These are phyloP conservation scores for Colletotrichum neosansevieriae DNA, from an alignment of 2,329 filamentous ascomycete species.

Conservation along the genomic window DNA sequence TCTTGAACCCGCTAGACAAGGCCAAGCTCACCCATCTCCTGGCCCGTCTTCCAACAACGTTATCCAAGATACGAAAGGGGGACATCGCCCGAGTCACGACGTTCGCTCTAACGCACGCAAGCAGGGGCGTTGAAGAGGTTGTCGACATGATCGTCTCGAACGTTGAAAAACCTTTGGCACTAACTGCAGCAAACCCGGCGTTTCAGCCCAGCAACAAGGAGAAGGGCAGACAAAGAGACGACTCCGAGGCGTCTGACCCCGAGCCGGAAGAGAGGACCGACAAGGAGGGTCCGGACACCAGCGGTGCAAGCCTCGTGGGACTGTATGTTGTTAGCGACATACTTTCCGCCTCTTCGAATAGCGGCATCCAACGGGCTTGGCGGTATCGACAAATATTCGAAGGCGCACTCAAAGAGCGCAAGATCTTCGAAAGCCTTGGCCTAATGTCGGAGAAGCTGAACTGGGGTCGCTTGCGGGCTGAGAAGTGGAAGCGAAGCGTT, in stretches of 20 bases:
- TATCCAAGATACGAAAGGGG: slow-evolving; percentile 81
- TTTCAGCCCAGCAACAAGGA: slow-evolving; percentile 24
- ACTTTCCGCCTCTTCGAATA: slow-evolving; percentile 80
- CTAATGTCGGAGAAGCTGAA: slow-evolving; percentile 76
- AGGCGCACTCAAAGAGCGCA: slow-evolving; percentile 72
- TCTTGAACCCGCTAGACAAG: slow-evolving; percentile 85
- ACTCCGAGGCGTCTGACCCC: slow-evolving; percentile 52
- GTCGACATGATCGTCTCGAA: slow-evolving; percentile 91
- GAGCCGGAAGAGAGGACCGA: slow-evolving; percentile 55
- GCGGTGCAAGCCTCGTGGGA: slow-evolving; percentile 80
- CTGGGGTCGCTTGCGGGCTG: slow-evolving; percentile 85
- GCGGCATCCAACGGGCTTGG: slow-evolving; percentile 86
- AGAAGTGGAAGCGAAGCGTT: slow-evolving; percentile 87
- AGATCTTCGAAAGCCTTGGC: slow-evolving; percentile 82
- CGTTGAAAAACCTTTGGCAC: slow-evolving; percentile 79
- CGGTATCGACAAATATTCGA: slow-evolving; percentile 87
- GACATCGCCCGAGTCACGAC: slow-evolving; percentile 88
- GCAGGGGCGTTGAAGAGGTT: slow-evolving; percentile 87
- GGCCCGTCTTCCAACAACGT: slow-evolving; percentile 81
- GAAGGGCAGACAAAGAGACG: slow-evolving; percentile 49
- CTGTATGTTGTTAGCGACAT: slow-evolving; percentile 85
- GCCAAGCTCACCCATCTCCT: slow-evolving; percentile 87
- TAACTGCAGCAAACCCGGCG: slow-evolving; percentile 74
- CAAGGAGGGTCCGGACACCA: slow-evolving; percentile 69
- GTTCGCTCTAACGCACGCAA: slow-evolving; percentile 90